These are phyloP conservation scores for Fusarium setosum DNA, from an alignment of 2,329 filamentous ascomycete genomes.

Conservation along the genomic window DNA sequence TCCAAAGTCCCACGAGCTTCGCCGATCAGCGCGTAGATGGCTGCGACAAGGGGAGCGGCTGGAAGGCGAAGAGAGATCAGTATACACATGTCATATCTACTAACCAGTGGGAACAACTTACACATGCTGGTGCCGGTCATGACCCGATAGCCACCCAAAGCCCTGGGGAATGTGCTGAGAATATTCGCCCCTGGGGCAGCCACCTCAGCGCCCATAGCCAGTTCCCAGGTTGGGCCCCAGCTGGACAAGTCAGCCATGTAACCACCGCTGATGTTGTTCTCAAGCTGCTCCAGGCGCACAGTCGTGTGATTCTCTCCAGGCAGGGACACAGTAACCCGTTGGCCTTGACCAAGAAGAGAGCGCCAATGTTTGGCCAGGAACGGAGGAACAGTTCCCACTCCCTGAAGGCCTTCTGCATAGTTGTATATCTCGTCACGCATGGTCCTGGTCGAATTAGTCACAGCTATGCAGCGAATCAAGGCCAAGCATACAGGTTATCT, in stretches of 20 bases:
- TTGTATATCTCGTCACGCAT: not conserved
- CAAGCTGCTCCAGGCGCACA: not conserved
- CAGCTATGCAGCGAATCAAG: not conserved
- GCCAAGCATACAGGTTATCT: not conserved
- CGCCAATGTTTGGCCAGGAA: not conserved
- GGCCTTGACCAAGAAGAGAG: not conserved
- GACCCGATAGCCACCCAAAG: not conserved
- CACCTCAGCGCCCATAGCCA: not conserved
- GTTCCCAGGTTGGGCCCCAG: conserved; percentile 7
- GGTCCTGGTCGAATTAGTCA: not conserved
- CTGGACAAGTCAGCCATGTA: not conserved
- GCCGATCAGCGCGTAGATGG: not conserved
- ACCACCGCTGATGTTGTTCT: not conserved
- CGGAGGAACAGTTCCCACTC: not conserved
- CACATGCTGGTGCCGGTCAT: conserved; percentile 5
- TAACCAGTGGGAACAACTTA: not conserved
- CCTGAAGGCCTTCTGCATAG: not conserved
- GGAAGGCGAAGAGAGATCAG: not conserved
- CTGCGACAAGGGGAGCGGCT: not conserved
- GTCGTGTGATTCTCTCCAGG: not conserved
- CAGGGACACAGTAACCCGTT: not conserved
- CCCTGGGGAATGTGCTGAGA: not conserved
- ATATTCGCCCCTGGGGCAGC: conserved; percentile 2
- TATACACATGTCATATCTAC: not conserved
- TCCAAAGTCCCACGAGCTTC: not conserved